phyloP scores from a whole-genome alignment of 2,329 filamentous ascomycete species.

The Alternaria panax region DNA sequence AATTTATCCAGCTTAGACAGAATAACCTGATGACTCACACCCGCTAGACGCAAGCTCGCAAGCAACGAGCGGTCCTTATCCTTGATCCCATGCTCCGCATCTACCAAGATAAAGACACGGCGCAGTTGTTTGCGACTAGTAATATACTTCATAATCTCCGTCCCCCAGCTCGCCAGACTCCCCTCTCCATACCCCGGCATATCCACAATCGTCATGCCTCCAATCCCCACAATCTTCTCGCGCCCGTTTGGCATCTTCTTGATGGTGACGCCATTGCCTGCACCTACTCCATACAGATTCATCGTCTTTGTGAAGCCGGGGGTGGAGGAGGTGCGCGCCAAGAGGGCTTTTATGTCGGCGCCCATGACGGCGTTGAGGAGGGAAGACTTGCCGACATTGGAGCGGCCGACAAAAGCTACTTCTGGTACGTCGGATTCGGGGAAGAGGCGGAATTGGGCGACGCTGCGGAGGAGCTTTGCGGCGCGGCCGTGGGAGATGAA shows the following conservation, averaged over 20 bases:
- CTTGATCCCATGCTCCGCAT: constrained; percentile 70
- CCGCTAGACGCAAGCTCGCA: constrained; percentile 61
- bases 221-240: constrained; percentile 47
- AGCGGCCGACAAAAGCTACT: constrained; percentile 72
- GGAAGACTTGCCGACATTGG: constrained; percentile 74
- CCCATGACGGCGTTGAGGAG: constrained; percentile 67
- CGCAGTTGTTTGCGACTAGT: constrained; percentile 67
- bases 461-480: constrained; percentile 65
- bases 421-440: constrained; percentile 64
- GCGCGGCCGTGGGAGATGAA: constrained; percentile 51
- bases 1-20: constrained; percentile 68
- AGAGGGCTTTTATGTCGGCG: constrained; percentile 53
- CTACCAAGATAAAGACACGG: constrained; percentile 70
- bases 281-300: constrained; percentile 70
- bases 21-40: constrained; percentile 69
- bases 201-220: constrained; percentile 67
- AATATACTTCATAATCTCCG: constrained; percentile 73
- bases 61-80: constrained; percentile 66
- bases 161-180: constrained; percentile 68
- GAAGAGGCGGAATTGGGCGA: constrained; percentile 66
- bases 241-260: constrained; percentile 24
- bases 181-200: constrained; percentile 76
- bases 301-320: constrained; percentile 70
- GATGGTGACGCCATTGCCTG: constrained; percentile 32
- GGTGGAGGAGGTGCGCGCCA: constrained; percentile 61